Evolutionary conservation across 2,329 filamentous ascomycete species (phyloP), one percentile per base, ranked within the genome.

Genomic region (Fusarium tanahbumbuense): DNA sequence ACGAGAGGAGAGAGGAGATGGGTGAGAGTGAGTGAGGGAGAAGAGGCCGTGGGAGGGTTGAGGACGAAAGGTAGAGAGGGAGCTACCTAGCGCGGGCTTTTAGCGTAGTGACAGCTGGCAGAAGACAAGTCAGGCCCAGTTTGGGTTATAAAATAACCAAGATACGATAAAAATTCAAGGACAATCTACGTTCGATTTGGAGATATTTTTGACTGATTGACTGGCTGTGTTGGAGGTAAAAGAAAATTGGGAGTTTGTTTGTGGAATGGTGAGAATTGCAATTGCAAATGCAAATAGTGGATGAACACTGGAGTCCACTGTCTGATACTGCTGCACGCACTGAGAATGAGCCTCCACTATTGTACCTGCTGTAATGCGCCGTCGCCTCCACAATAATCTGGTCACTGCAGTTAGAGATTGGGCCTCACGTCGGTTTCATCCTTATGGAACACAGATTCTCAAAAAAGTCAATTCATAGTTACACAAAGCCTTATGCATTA

Each of bases 21-120:
- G 45, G 32, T 28, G 28, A 27, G 46, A 37, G 45, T 30, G 27
- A 44, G 52, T 45, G 28, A 49, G 50, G 40, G 53, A 37, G 52
- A 42, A 42, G 53, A 45, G 52, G 28, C 40, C 32, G 52, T 20
- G 42, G 23, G 52, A 61, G 34, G 58, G 55, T 56, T 50, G 25
- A 40, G 59, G 48, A 44, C 18, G 47, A 49, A 41, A 56, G 57
- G 50, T 56, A 56, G 64, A 56, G 64, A 65, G 37, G 37, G 50
- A 56, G 42, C 60, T 54, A 60, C 61, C 45, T 62, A 48, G 30
- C 45, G 45, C 28, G 59, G 52, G 68, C 49, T 58, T 20, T 59
- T 70, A 68, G 59, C 67, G 68, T 60, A 15, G 54, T 71, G 67
- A 60, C 68, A 70, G 62, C 44, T 68, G 68, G 56, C 64, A 67